Base-by-base conservation (phyloP, 352 stramenopile genomes). In the Phytophthora fragariae region DNA sequence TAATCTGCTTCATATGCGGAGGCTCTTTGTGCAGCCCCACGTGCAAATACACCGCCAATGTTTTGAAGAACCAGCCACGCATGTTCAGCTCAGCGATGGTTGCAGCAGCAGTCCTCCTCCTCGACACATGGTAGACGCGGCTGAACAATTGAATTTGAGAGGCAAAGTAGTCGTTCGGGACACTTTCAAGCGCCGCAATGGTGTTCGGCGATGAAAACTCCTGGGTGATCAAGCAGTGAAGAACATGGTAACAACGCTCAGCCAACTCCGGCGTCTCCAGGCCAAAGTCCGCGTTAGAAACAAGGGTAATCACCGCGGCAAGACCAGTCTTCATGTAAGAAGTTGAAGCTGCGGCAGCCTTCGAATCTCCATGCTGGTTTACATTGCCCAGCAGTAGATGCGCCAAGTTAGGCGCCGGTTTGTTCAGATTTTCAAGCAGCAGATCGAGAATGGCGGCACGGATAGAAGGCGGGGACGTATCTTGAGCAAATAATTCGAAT, bases 11-110 rank as follows among this genome's bases (percentile, higher is more conserved):
- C 77, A 91, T 91, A 31, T 79, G 81, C 5, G 87, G 85, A 3
- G 83, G 84, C n/a, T 92, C 85, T 33, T 91, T 88, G 59, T 92
- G 83, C 49, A 95, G 60, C 1, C 76, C 73, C 24, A 91, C 65
- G 69, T 96, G 88, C n/a, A 96, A 72, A 41, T 93, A 92, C 57
- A 96, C 83, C 5, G 89, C 83, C 1, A 95, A 72, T 3, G 80
- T 84, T 68, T 96, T 93, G 64, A 94, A 91, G 50, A 95, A 92
- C 89, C 89, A 96, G 9, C 86, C 88, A 17, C 87, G 87, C 85
- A 93, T 92, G 58, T 92, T 90, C 10, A 96, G 63, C 39, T 91
- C 81, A 12, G 83, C 79, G 67, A 89, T 82, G 9, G 66, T 75
- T 50, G 80, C 71, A 55, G 72, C 70, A 14, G 79, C 63, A 39